Percentiles rank a stretch among this genome's conserved stretches.
Evolutionary conservation across 257 asterid genomes (phyloP).

Genomic region (Ajuga chamaepitys): DNA sequence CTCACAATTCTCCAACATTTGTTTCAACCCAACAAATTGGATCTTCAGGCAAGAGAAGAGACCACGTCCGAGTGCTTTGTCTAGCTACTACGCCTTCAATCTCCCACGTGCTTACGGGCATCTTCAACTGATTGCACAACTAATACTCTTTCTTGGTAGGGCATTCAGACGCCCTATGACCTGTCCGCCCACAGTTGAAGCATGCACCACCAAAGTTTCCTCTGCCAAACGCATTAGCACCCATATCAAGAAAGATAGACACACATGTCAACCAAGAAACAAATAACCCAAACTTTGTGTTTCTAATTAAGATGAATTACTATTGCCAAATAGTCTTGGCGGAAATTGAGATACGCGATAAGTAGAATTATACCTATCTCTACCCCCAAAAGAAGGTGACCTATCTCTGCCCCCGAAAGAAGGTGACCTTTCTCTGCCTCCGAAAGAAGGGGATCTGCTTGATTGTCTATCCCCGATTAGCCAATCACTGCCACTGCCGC

Average conservation of each 20-base stretch:
- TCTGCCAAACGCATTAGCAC: slow-evolving; percentile 24
- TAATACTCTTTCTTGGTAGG: slow-evolving; percentile 55
- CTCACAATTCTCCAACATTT: not conserved
- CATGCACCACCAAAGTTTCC: slow-evolving; percentile 67
- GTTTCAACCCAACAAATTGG: not conserved
- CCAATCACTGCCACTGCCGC: slow-evolving; percentile 78
- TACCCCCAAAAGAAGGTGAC: slow-evolving; percentile 51
- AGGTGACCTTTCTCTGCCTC: slow-evolving; percentile 40
- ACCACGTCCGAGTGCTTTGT: slow-evolving; percentile 16
- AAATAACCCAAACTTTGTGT: not conserved
- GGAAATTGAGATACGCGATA: not conserved
- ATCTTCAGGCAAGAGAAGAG: not conserved
- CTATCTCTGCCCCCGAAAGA: slow-evolving; percentile 43
- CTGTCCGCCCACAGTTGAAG: slow-evolving; percentile 73
- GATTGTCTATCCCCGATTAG: slow-evolving; percentile 49
- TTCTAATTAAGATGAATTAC: not conserved
- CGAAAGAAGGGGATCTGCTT: slow-evolving; percentile 46
- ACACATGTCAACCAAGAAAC: not conserved
- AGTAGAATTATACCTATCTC: slow-evolving; percentile 37
- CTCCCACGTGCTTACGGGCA: not conserved
- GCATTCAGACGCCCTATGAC: slow-evolving; percentile 95
- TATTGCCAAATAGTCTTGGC: not conserved
- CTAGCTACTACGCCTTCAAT: not conserved
- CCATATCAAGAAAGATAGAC: not conserved
- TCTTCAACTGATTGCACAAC: not conserved